Conservation (phyloP, 1,284 basidiomycete genomes). For the Porodaedalea pini region DNA sequence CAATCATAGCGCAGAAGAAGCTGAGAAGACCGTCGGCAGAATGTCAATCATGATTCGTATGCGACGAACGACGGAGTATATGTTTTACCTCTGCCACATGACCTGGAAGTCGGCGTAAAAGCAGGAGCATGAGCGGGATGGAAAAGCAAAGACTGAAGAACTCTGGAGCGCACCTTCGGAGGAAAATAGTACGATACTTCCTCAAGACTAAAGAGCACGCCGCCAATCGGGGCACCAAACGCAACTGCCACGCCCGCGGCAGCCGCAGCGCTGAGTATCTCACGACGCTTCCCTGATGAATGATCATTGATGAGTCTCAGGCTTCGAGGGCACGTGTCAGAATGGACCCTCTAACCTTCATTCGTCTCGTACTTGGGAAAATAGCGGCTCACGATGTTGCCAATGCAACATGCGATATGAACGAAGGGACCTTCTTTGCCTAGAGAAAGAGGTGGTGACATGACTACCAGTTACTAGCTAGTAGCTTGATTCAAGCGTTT, state of each 20-base stretch:
- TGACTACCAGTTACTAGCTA: slow-evolving; percentile 18
- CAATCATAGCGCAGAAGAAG: slow-evolving; percentile 95
- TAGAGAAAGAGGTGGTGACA: slow-evolving; percentile 24
- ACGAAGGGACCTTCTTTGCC: slow-evolving; percentile 96
- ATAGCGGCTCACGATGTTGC: slow-evolving; percentile 89
- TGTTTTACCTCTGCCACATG: slow-evolving; percentile 82
- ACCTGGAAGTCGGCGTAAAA: slow-evolving; percentile 36
- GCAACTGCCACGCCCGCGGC: slow-evolving; percentile 54
- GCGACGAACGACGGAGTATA: not conserved
- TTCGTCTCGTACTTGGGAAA: slow-evolving; percentile 90
- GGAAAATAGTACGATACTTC: slow-evolving; percentile 97
- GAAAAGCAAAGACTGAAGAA: slow-evolving; percentile 23
- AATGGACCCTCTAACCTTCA: slow-evolving; percentile 56
- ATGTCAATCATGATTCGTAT: not conserved
- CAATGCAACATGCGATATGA: slow-evolving; percentile 92
- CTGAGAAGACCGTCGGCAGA: slow-evolving; percentile 36
- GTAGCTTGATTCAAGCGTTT: not conserved
- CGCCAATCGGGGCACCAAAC: slow-evolving; percentile 57
- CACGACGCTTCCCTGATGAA: slow-evolving; percentile 75
- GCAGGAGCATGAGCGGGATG: not conserved
- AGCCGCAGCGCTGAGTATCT: slow-evolving; percentile 89
- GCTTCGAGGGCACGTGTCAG: slow-evolving; percentile 15
- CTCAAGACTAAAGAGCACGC: slow-evolving; percentile 88
- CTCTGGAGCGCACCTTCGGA: slow-evolving; percentile 57
- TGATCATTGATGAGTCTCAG: not conserved